Evolutionary conservation across 2,329 filamentous ascomycete genomes (phyloP).

Genomic region (Nemania serpens): DNA sequence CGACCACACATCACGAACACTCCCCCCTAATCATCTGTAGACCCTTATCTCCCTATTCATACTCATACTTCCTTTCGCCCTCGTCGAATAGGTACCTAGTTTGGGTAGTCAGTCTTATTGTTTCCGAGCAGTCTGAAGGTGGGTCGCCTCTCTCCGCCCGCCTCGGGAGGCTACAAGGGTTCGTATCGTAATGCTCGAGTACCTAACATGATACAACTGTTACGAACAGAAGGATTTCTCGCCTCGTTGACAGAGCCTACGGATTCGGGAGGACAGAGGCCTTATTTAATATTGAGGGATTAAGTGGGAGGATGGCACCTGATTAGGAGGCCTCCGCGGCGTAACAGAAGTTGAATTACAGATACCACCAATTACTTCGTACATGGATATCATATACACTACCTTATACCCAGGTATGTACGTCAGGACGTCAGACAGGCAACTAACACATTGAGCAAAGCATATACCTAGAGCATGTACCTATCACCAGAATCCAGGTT

Average conservation of each 20-base stretch:
- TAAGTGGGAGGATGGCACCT: neutral
- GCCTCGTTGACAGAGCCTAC: neutral
- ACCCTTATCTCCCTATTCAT: neutral
- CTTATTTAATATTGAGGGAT: slow-evolving; percentile 8
- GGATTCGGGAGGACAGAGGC: neutral
- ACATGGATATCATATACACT: neutral
- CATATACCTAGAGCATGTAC: neutral
- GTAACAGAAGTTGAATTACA: neutral
- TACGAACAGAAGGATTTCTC: neutral
- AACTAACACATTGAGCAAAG: neutral
- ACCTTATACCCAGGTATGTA: too few species aligned
- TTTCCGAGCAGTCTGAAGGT: neutral
- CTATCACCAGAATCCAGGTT: neutral
- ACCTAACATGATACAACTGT: neutral
- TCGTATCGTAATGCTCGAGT: slow-evolving; percentile 7
- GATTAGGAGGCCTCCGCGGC: neutral
- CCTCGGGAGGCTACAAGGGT: neutral
- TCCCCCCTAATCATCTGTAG: too few species aligned
- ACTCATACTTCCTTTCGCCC: neutral
- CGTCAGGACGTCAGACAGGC: too few species aligned
- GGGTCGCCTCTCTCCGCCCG: neutral
- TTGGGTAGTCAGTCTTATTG: neutral
- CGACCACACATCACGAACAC: too few species aligned
- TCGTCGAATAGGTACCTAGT: neutral
- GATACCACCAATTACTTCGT: neutral